Evolutionary conservation across 106 monocot genomes (phyloP).

Genomic region (Xerophyta viscosa): DNA sequence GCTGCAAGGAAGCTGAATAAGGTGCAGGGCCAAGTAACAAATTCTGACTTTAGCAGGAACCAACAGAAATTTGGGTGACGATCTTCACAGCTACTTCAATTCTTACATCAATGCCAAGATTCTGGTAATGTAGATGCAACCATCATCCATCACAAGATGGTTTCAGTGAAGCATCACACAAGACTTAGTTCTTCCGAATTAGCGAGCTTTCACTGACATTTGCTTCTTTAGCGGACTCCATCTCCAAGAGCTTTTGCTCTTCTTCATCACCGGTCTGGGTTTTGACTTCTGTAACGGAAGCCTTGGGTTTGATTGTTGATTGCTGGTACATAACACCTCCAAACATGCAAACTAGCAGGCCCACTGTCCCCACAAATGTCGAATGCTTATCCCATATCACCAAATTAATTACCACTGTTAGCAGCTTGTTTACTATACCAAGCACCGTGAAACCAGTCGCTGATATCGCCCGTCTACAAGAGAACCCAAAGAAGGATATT

Average conservation of each 20-base stretch:
- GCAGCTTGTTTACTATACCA: slow-evolving; percentile 43
- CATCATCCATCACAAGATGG: too few relatives aligned
- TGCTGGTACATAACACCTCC: slow-evolving; percentile 37
- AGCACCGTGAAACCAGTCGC: slow-evolving; percentile 75
- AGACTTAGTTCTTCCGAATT: too few relatives aligned
- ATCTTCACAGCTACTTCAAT: too few relatives aligned
- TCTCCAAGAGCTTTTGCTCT: slow-evolving; percentile 24
- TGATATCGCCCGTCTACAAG: slow-evolving; percentile 52
- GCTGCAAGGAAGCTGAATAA: too few relatives aligned
- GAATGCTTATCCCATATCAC: slow-evolving; percentile 42
- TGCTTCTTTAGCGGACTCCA: slow-evolving; percentile 6
- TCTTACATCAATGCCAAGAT: too few relatives aligned
- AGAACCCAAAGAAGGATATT: slow-evolving; percentile 76
- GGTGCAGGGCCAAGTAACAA: too few relatives aligned
- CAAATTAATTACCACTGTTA: slow-evolving; percentile 35
- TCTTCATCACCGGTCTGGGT: slow-evolving; percentile 15
- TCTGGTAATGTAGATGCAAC: too few relatives aligned
- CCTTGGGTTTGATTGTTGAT: slow-evolving; percentile 26
- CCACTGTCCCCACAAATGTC: slow-evolving; percentile 25
- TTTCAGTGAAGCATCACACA: too few relatives aligned
- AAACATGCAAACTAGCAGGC: slow-evolving; percentile 34
- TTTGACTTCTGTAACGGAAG: neutral
- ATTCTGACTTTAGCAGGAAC: too few relatives aligned
- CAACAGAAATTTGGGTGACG: too few relatives aligned
- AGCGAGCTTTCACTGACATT: neutral